phyloP scores from a whole-genome alignment of 768 basidiomycete species.

The Kwoniella sp. region DNA sequence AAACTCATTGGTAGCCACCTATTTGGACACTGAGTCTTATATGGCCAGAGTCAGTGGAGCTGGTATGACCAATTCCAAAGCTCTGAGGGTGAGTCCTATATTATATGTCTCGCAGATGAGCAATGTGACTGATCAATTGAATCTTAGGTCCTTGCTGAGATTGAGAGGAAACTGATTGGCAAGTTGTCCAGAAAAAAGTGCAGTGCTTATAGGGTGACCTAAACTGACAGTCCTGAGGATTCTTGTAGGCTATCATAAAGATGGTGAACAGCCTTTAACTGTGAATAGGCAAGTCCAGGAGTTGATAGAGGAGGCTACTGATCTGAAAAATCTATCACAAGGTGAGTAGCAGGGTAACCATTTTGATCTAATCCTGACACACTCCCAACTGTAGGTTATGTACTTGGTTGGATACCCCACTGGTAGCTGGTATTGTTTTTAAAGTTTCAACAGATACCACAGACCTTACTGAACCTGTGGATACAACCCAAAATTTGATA shows the following conservation, averaged over 20 bases:
- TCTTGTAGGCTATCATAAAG: conserved; percentile 29
- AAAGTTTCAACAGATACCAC: too few relatives aligned
- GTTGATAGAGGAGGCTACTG: conserved; percentile 52
- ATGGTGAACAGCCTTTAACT: conserved; percentile 27
- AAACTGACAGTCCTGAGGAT: conserved; percentile 4
- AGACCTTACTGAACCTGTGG: too few relatives aligned
- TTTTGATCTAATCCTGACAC: neutral
- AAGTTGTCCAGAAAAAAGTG: too few relatives aligned
- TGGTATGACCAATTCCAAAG: conserved; percentile 52
- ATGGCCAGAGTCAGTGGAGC: conserved; percentile 42
- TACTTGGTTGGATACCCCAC: conserved; percentile 51
- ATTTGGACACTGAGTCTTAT: conserved; percentile 42
- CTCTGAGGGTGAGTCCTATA: conserved; percentile 33
- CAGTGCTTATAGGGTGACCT: neutral
- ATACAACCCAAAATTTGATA: too few relatives aligned
- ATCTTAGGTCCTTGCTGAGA: conserved; percentile 45
- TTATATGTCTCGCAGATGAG: neutral
- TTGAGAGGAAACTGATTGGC: conserved; percentile 53
- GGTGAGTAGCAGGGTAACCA: conserved; percentile 31
- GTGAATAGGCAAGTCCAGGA: conserved; percentile 51
- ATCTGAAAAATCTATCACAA: conserved; percentile 51
- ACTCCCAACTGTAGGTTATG: conserved; percentile 35
- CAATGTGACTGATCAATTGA: neutral
- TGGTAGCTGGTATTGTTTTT: conserved; percentile 23
- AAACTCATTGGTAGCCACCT: conserved; percentile 30